Evolutionary conservation across 495 filamentous ascomycete genomes (phyloP).

Genomic region (Friedmanniomyces endolithicus): DNA sequence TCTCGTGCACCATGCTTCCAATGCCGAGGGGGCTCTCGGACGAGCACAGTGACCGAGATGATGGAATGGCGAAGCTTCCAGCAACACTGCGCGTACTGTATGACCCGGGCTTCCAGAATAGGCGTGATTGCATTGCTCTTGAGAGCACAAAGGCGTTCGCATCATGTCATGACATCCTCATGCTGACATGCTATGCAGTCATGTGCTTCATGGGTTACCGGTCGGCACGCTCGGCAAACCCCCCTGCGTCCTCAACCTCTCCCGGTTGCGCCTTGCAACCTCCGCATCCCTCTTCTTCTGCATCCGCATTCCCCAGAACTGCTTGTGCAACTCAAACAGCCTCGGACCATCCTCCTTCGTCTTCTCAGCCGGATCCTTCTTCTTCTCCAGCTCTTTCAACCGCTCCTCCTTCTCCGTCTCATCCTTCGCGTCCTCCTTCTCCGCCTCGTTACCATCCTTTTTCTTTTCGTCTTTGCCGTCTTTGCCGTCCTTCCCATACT

Average conservation of each 20-base stretch:
- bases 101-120: too few relatives aligned
- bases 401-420: constrained; percentile 42
- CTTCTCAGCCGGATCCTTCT: constrained; percentile 24
- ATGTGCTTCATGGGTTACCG: constrained; percentile 17
- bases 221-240: constrained; percentile 77
- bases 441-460: constrained; percentile 16
- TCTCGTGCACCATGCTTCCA: too few relatives aligned
- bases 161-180: constrained; percentile 28
- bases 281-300: constrained; percentile 66
- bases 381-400: constrained; percentile 23
- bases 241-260: constrained; percentile 64
- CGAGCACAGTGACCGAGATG: too few relatives aligned
- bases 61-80: too few relatives aligned
- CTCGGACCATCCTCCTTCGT: constrained; percentile 40
- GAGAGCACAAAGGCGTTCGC: too few relatives aligned
- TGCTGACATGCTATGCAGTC: constrained; percentile 24
- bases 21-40: too few relatives aligned
- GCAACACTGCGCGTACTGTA: too few relatives aligned
- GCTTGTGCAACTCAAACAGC: constrained; percentile 73
- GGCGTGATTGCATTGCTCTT: too few relatives aligned
- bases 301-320: constrained; percentile 75
- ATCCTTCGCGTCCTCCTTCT: constrained; percentile 31
- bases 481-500: constrained; percentile 27
- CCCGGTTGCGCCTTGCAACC: constrained; percentile 66
- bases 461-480: constrained; percentile 25